Base-by-base conservation (phyloP, 2,329 filamentous ascomycete species). In the Arthrobotrys musiformis region DNA sequence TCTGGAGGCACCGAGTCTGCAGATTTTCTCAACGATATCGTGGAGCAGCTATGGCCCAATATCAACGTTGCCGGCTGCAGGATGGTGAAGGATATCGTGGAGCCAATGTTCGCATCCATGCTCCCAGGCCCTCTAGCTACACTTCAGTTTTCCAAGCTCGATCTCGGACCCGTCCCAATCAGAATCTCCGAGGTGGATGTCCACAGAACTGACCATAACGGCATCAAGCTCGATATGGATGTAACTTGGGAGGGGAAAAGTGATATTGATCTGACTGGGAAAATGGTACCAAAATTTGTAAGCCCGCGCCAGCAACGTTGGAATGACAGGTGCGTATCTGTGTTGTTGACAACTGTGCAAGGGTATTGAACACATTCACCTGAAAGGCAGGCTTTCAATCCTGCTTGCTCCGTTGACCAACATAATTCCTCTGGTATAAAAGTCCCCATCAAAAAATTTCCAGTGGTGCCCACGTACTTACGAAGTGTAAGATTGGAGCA, bases 141-240 rank as follows among this genome's bases (percentile, higher is more conserved):
- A 2, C 82, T 87, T 40, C 81, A 82, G 8, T 87, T 86, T 79
- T 81, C 82, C 64, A 86, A 86, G 81, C 81, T 86, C 33, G 85
- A 86, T 44, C 80, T 87, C 7, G 86, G 86, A 0, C 67, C 79
- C 1, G 81, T 85, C 0, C 86, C 86, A 1, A 81, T 86, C 22
- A 79, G 76, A 17, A 79, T 87, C 6, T 83, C 82, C 2, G 82
- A 84, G 17, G 85, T 86, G 2, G 83, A 85, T 46, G 85, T 86
- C 1, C 84, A 85, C 80, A 86, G 85, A 82, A 84, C 84, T 3
- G 82, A 84, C 2, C 83, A 81, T 6, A 82, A 82, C 1, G 85
- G 85, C 13, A 86, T 87, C 80, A 86, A 86, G 81, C 82, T 87
- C 2, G 86, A 86, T 52, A 83, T 87, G 83, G 83, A 86, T 70